Evolutionary conservation across 2,329 filamentous ascomycete genomes (phyloP), one percentile per base, ranked within the genome.

Genomic region (Laburnicola sp.): DNA sequence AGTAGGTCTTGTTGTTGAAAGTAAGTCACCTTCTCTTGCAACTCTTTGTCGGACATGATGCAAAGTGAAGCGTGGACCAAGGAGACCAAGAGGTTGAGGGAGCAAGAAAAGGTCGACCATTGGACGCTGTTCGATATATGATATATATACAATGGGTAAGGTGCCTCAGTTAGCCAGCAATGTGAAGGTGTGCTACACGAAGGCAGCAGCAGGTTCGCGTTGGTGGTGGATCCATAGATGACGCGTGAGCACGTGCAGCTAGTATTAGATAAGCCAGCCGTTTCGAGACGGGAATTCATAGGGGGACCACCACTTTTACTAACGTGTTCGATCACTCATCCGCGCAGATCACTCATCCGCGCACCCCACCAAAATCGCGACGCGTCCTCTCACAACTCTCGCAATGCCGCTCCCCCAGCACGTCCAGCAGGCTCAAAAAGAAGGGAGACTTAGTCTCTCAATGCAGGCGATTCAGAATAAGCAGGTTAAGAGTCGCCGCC

Each of bases 1-100:
- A 70, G 47, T 6, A 72, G 43, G 5, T 60, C 60, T 35, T 69
- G 66, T 21, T 66, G 58, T 32, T 64, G 44, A 36, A 69, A 71
- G 36, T 66, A 71, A 34, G 56, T 56, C 32, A 59, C 41, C 48
- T n/a, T 72, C 7, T 60, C 61, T 10, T 49, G 48, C 21, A 69
- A 58, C 8, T 61, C 53, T 36, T 55, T n/a, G 23, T 60, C 44
- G 21, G 60, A 52, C 68, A 71, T 70, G 6, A 6, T 50, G 49
- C 22, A 11, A 9, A 16, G 30, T 9, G 34, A 22, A 28, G 9
- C 9, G 9, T 38, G 25, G n/a, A 39, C 16, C n/a, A 38, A 30
- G 11, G 34, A 34, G 7, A 32, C 10, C 23, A 11, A n/a, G 4
- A 2, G 2, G 39, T n/a, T 2, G 27, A 10, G 9, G 10, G 7